These are phyloP conservation scores for Chalciporus sp. DNA, from an alignment of 1,284 basidiomycete species.

Conservation along the genomic window DNA sequence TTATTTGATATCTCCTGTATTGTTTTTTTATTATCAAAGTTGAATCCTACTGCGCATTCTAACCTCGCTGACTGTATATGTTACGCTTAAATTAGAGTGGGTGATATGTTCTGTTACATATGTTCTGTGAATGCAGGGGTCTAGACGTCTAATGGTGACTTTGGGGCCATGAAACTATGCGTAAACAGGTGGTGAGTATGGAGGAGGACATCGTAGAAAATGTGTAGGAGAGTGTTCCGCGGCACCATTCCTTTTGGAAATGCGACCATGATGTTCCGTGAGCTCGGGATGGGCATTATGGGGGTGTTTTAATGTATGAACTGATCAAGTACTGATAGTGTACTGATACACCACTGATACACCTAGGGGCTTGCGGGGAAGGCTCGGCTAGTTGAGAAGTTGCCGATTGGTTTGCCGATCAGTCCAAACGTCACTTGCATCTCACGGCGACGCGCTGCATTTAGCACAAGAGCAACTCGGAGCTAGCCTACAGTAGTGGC, in stretches of 20 bases:
- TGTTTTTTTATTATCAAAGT: conserved; percentile 25
- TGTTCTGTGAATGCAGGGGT: not conserved
- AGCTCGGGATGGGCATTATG: not conserved
- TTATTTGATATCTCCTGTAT: conserved; percentile 34
- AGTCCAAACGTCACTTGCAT: not conserved
- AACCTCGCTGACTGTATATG: not conserved
- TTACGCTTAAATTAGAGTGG: not conserved
- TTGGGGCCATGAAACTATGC: too few species aligned
- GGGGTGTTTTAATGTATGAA: not conserved
- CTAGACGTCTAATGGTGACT: too few species aligned
- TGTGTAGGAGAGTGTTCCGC: not conserved
- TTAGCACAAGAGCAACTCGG: not conserved
- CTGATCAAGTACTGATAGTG: not conserved
- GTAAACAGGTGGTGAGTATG: not conserved
- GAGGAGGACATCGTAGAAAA: not conserved
- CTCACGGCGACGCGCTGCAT: not conserved
- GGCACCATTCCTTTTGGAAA: not conserved
- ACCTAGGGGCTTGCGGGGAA: conserved; percentile 13
- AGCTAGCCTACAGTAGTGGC: not conserved
- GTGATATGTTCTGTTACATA: not conserved
- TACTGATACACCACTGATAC: too few species aligned
- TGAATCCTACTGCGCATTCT: not conserved
- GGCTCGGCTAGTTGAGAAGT: conserved; percentile 11
- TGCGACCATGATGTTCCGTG: not conserved
- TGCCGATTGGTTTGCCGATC: conserved; percentile 17